Base-by-base conservation (phyloP, 2,329 filamentous ascomycete species). In the Aspergillus fijiensis region DNA sequence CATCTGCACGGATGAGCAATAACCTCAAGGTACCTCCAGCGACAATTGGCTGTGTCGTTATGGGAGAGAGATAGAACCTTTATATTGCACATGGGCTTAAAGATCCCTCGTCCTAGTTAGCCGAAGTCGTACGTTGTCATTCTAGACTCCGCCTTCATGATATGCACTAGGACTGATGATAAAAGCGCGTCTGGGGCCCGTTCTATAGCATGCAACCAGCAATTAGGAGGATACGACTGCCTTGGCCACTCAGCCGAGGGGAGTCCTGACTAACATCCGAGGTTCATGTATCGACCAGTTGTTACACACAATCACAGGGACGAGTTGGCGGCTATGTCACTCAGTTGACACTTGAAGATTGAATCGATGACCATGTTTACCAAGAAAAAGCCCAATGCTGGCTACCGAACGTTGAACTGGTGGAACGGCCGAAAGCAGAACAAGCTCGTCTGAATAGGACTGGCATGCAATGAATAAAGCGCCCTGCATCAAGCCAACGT, bases 11-110 rank as follows among this genome's bases (percentile, higher is more conserved):
- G 5, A 25, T 25, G 21, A n/a, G 5, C 21, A n/a, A 16, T 5
- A 21, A n/a, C 6, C 4, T 5, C 21, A 16, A n/a, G 12, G 10
- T 27, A 11, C 51, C 51, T 27, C 60, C 60, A 25, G 56, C 49
- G 14, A 11, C 59, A 14, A 48, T 61, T n/a, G 60, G 60, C 14
- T 61, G 60, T 25, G 59, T 51, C 12, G 35, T 45, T 5, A 45
- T 62, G 9, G 57, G 60, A 10, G 29, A 53, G 2, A 12, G 48
- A 11, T 62, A 52, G 56, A 49, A 55, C 4, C 58, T 59, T 19
- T 59, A 59, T 35, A 62, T 62, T 27, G 49, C 52, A 5, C 56
- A 49, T 33, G 31, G 39, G 9, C 25, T 59, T 3, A 51, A 48
- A 27, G 39, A 33, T 45, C 4, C 29, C 21, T 19, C 23, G 12